phyloP scores from a whole-genome alignment of 1,284 basidiomycete genomes.

The Wolfiporia cocos region DNA sequence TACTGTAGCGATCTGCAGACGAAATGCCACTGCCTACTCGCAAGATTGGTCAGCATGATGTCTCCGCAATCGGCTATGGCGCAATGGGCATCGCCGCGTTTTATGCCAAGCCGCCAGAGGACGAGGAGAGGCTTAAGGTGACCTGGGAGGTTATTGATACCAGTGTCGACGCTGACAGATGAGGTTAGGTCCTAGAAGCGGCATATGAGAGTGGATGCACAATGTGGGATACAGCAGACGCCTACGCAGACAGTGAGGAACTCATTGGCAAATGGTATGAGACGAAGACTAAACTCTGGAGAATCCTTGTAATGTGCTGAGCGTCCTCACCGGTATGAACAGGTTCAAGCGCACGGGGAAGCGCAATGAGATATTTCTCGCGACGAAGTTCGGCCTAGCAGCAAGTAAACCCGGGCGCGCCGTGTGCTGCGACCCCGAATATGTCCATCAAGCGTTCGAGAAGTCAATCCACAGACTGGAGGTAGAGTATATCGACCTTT shows the following conservation, averaged over 20 bases:
- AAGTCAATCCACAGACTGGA: slow-evolving; percentile 36
- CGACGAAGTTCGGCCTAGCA: slow-evolving; percentile 44
- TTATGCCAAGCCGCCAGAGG: slow-evolving; percentile 22
- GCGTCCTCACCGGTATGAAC: no score
- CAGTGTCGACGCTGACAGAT: no score
- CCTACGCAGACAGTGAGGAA: slow-evolving; percentile 25
- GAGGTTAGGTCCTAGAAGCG: slow-evolving; percentile 25
- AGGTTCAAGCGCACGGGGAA: slow-evolving; percentile 36
- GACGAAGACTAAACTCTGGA: no score
- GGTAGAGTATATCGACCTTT: slow-evolving; percentile 41
- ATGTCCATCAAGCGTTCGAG: slow-evolving; percentile 29
- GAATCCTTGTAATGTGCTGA: no score
- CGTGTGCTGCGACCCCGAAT: slow-evolving; percentile 29
- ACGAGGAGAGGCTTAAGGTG: slow-evolving; percentile 12
- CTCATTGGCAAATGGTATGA: slow-evolving; percentile 26
- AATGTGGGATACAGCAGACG: slow-evolving; percentile 26
- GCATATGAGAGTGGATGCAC: slow-evolving; percentile 23
- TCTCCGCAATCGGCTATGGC: slow-evolving; percentile 25
- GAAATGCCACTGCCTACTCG: slow-evolving; percentile 15
- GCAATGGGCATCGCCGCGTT: slow-evolving; percentile 21
- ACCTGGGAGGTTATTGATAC: no score
- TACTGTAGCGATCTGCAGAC: no score
- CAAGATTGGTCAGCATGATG: slow-evolving; percentile 11
- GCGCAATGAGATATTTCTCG: slow-evolving; percentile 37
- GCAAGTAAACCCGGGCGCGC: slow-evolving; percentile 5